These are phyloP conservation scores for Monosporascus sp. DNA, from an alignment of 2,329 filamentous ascomycete species.

Conservation along the genomic window DNA sequence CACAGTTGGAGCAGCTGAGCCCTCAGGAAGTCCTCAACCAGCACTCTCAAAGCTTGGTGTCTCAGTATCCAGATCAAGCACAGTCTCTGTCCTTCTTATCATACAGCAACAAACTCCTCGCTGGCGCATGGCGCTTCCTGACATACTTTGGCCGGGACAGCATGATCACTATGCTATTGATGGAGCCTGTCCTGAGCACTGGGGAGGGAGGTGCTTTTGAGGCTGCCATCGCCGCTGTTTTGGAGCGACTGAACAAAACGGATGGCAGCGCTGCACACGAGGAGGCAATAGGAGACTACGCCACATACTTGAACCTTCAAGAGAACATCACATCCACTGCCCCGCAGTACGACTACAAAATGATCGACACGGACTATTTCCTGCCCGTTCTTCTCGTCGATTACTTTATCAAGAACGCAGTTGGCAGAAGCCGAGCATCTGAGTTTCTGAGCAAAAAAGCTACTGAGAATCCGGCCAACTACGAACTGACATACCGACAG, in stretches of 20 bases:
- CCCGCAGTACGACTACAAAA: slow-evolving; percentile 53
- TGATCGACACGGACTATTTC: slow-evolving; percentile 60
- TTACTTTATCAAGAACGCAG: slow-evolving; percentile 48
- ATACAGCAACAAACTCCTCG: slow-evolving; percentile 57
- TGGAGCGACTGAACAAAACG: slow-evolving; percentile 55
- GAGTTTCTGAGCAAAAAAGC: slow-evolving; percentile 38
- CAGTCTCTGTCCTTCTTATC: slow-evolving; percentile 58
- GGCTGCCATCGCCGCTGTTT: slow-evolving; percentile 54
- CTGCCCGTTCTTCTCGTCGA: slow-evolving; percentile 52
- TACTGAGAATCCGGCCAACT: slow-evolving; percentile 44
- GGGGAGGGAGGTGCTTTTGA: slow-evolving; percentile 52
- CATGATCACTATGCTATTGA: slow-evolving; percentile 54
- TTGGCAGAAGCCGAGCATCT: slow-evolving; percentile 32
- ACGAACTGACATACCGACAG: slow-evolving; percentile 46
- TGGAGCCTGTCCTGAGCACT: slow-evolving; percentile 52
- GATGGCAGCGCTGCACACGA: slow-evolving; percentile 61
- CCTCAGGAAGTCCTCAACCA: slow-evolving; percentile 44
- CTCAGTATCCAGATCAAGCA: slow-evolving; percentile 39
- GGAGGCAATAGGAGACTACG: slow-evolving; percentile 61
- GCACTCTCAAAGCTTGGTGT: slow-evolving; percentile 39
- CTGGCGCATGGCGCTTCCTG: slow-evolving; percentile 61
- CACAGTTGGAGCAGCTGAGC: slow-evolving; percentile 51
- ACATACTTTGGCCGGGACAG: slow-evolving; percentile 64
- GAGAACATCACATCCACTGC: slow-evolving; percentile 47
- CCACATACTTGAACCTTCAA: slow-evolving; percentile 53